These are phyloP conservation scores for Phtheirospermum japonicum DNA, from an alignment of 257 asterid genomes.

Conservation along the genomic window DNA sequence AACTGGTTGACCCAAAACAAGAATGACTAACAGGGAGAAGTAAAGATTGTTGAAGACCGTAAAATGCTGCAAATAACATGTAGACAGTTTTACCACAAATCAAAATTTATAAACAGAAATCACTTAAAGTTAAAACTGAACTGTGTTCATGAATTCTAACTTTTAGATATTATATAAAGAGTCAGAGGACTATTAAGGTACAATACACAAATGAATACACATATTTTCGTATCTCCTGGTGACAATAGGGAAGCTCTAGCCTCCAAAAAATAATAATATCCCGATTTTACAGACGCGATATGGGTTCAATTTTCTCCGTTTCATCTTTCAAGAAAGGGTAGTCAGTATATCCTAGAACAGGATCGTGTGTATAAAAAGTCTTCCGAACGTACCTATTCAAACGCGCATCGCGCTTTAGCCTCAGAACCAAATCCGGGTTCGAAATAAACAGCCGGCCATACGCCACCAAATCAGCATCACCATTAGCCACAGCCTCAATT, in stretches of 20 bases:
- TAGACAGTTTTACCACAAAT: too few species aligned
- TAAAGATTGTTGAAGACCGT: too few species aligned
- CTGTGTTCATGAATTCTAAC: too few species aligned
- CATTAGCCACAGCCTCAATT: conserved; percentile 50
- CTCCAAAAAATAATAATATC: background rate
- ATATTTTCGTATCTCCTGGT: background rate
- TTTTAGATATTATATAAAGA: too few species aligned
- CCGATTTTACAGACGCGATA: conserved; percentile 36
- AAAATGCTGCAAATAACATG: too few species aligned
- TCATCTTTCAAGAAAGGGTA: conserved; percentile 46
- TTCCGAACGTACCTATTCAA: conserved; percentile 50
- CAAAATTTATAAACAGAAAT: too few species aligned
- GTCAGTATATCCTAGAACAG: conserved; percentile 64
- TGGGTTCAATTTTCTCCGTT: conserved; percentile 4
- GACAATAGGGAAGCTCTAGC: background rate
- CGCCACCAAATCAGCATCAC: conserved; percentile 63
- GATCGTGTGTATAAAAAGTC: conserved; percentile 67
- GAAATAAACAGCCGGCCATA: conserved; percentile 59
- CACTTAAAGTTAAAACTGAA: too few species aligned
- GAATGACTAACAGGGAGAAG: too few species aligned
- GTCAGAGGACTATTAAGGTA: too few species aligned
- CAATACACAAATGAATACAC: too few species aligned
- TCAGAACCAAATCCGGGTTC: conserved; percentile 61
- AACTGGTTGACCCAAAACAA: too few species aligned
- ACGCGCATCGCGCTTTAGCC: conserved; percentile 53